These are phyloP conservation scores for Phytopythium kandeliae DNA, from an alignment of 352 stramenopile genomes.

Conservation along the genomic window DNA sequence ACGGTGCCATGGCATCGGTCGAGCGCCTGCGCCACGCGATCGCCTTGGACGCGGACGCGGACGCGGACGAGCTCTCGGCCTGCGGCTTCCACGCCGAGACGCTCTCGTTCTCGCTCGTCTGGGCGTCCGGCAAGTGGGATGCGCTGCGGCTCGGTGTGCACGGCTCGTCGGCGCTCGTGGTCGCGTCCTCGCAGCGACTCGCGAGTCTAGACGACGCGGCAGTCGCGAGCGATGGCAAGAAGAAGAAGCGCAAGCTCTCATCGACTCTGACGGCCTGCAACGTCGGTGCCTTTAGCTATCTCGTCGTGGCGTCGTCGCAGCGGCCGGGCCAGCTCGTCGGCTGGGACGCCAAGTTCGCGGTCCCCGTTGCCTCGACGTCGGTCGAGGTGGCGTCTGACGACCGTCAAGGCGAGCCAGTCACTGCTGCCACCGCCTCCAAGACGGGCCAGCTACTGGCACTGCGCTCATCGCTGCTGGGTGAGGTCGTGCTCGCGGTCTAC, in stretches of 20 bases:
- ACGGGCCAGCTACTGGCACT: conserved; percentile 43
- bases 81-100: conserved; percentile 69
- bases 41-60: background rate
- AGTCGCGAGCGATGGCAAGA: conserved; percentile 34
- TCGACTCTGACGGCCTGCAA: conserved; percentile 23
- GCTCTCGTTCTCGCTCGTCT: conserved; percentile 64
- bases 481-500: conserved; percentile 54
- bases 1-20: conserved; percentile 20
- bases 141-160: conserved; percentile 21
- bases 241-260: conserved; percentile 27
- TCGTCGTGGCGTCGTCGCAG: conserved; percentile 38
- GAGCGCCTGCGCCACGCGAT: conserved; percentile 31
- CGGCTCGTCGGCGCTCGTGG: conserved; percentile 20
- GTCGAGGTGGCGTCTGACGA: conserved; percentile 22
- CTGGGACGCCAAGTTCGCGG: conserved; percentile 75
- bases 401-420: conserved; percentile 17
- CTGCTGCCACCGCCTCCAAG: too few species aligned
- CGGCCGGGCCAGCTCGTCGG: conserved; percentile 33
- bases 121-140: conserved; percentile 50
- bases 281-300: conserved; percentile 50
- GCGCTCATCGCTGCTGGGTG: conserved; percentile 42
- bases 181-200: conserved; percentile 33
- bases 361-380: conserved; percentile 49
- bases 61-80: conserved; percentile 24
- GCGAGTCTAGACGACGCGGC: conserved; percentile 14